A percentile compares a stretch with the other conserved stretches of the same genome.
Evolutionary conservation across 441 rosid species (phyloP).

Genomic region (California macrophylla): DNA sequence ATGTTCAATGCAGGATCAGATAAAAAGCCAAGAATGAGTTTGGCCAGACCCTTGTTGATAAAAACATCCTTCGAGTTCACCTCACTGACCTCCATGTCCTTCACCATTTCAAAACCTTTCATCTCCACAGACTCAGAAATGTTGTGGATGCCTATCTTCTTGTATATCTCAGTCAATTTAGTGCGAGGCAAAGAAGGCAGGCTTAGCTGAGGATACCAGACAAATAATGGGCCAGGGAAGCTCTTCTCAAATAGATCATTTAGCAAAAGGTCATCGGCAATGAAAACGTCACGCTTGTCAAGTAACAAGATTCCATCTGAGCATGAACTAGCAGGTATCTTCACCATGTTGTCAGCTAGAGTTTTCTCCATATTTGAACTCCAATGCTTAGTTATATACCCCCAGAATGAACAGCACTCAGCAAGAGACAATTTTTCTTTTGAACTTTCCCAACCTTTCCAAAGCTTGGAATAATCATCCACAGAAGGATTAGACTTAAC

Average conservation of each 20-base stretch:
- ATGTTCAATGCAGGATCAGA: constrained; percentile 36
- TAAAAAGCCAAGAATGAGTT: constrained; percentile 49
- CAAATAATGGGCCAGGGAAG: constrained; percentile 37
- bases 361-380: constrained; percentile 14
- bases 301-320: constrained; percentile 30
- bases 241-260: constrained; percentile 35
- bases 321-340: constrained; percentile 40
- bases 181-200: constrained; percentile 29
- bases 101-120: constrained; percentile 25
- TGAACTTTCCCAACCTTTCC: constrained; percentile 55
- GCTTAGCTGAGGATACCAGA: constrained; percentile 59
- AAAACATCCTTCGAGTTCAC: constrained; percentile 15
- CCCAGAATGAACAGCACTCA: constrained; percentile 63
- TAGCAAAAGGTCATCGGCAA: constrained; percentile 59
- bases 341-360: constrained; percentile 30
- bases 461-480: constrained; percentile 46
- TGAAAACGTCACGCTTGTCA: constrained; percentile 38
- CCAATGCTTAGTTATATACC: constrained; percentile 21
- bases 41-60: constrained; percentile 32
- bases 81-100: constrained; percentile 19
- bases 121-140: constrained; percentile 43
- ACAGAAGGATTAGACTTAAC: constrained; percentile 38
- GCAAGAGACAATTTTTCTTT: constrained; percentile 25
- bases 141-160: constrained; percentile 44
- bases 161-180: constrained; percentile 38